Evolutionary conservation across 106 monocot species (phyloP), one percentile per base, ranked within the genome.

Genomic region (Platanthera guangdongensis): DNA sequence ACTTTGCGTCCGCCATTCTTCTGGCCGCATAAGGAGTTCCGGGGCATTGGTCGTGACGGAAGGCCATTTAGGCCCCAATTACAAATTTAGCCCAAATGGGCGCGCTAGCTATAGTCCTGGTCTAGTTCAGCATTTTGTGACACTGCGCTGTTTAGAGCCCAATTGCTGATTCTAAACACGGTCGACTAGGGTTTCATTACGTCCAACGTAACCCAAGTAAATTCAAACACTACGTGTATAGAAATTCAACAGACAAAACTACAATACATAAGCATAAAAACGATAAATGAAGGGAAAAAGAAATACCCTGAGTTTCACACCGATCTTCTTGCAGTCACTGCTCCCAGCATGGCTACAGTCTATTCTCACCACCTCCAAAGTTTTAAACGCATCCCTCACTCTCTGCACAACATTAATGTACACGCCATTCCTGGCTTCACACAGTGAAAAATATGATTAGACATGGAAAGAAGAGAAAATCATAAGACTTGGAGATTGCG

Each of bases 291-390:
- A 52, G 51, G 46, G 9, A 28, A 16, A 51, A 7, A 51, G 51
- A 19, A 85, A 69, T 88, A 95, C 95, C 88, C 87, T 85, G 72
- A 95, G 83, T 75, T 95, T 92, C 55, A 95, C 92, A 46, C 92
- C 95, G 75, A 95, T 95, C 78, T 90, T 95, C 84, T 95, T 95
- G 88, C 89, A 92, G 67, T 89, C 88, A 80, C 89, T 92, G 4
- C 77, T 78, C 51, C 78, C 87, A 25, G 86, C 83, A 86, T 87
- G 77, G 16, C 79, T 60, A 60, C 92, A 95, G 62, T 95, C 92
- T 74, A 95, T 64, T 53, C 89, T 86, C 60, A 92, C 82, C n/a
- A 95, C 95, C 73, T 95, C 92, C 11, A 76, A 67, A 59, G 80
- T 80, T 78, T 86, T 78, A 78, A 95, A 90, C 74, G 92, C 92